Evolutionary conservation across 1,284 basidiomycete genomes (phyloP).

Genomic region (Trametes hirsuta): DNA sequence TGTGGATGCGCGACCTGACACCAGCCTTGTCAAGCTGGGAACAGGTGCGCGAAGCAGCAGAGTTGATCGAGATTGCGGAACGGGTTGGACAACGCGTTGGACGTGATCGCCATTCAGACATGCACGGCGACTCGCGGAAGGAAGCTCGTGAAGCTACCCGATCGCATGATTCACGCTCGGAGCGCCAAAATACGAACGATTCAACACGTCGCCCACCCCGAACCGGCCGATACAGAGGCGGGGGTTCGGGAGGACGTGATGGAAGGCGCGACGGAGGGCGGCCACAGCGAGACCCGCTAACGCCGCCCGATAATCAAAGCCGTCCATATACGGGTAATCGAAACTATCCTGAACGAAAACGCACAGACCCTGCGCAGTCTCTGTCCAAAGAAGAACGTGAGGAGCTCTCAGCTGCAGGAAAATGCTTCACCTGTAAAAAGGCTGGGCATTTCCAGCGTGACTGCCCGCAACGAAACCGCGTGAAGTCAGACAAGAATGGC

Average conservation of each 20-base stretch:
- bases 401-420: not conserved
- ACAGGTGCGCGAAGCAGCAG: conserved; percentile 17
- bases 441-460: not conserved
- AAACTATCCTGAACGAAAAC: not conserved
- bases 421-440: conserved; percentile 6
- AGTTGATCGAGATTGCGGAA: conserved; percentile 20
- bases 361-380: not conserved
- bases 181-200: too few species aligned
- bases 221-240: too few species aligned
- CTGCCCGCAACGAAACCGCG: not conserved
- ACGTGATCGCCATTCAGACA: not conserved
- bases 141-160: not conserved
- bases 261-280: too few species aligned
- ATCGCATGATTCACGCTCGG: too few species aligned
- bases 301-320: too few species aligned
- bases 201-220: too few species aligned
- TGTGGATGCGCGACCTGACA: too few species aligned
- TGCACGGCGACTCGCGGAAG: not conserved
- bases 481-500: not conserved
- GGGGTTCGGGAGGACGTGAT: too few species aligned
- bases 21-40: too few species aligned
- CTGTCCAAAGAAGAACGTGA: not conserved
- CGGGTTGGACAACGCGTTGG: not conserved
- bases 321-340: too few species aligned
- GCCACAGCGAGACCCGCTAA: too few species aligned